These are phyloP conservation scores for Ceratobasidium papillatum DNA, from an alignment of 1,284 basidiomycete genomes.

Conservation along the genomic window DNA sequence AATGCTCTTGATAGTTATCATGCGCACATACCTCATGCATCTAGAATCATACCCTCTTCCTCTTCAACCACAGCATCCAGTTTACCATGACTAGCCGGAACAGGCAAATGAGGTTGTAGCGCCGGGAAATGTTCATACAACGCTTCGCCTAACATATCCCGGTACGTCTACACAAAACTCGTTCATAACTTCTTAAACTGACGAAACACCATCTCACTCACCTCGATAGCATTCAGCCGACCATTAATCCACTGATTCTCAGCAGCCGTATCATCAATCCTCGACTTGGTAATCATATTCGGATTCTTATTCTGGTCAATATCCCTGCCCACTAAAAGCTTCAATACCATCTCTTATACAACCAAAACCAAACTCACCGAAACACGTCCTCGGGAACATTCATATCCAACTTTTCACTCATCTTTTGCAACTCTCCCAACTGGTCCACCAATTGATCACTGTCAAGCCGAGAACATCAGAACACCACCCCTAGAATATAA, in stretches of 20 bases:
- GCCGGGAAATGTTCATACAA: conserved; percentile 43
- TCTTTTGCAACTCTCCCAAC: conserved; percentile 41
- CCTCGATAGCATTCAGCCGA: conserved; percentile 58
- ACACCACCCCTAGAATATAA: background rate
- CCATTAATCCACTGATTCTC: conserved; percentile 45
- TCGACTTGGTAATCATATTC: conserved; percentile 43
- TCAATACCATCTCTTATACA: background rate
- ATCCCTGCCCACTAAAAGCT: conserved; percentile 29
- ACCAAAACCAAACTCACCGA: conserved; percentile 21
- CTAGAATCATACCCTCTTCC: conserved; percentile 33
- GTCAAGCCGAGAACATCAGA: background rate
- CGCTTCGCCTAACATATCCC: conserved; percentile 41
- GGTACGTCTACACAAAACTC: conserved; percentile 34
- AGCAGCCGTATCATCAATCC: conserved; percentile 44
- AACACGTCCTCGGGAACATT: conserved; percentile 44
- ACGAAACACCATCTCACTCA: conserved; percentile 35
- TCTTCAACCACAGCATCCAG: conserved; percentile 22
- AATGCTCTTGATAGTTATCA: background rate
- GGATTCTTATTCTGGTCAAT: conserved; percentile 44
- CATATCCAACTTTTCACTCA: conserved; percentile 40
- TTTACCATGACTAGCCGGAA: conserved; percentile 12
- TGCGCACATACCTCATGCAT: conserved; percentile 9
- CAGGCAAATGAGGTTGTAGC: conserved; percentile 41
- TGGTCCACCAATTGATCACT: conserved; percentile 44
- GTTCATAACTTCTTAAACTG: background rate